Base-by-base conservation (phyloP, 768 basidiomycete genomes). In the Mycena floridula region DNA sequence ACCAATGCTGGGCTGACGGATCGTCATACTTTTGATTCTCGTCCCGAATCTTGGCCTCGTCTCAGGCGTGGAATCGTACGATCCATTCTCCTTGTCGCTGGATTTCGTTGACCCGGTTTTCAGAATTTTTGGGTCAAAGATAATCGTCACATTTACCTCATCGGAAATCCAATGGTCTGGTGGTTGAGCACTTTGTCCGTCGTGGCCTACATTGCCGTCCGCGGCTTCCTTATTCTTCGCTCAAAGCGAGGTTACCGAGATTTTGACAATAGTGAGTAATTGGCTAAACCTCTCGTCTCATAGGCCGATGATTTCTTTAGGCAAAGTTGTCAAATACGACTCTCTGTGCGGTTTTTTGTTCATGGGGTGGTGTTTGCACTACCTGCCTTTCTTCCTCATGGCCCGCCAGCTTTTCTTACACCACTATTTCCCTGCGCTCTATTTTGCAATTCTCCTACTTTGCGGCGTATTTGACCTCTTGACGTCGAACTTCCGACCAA, bases 341-440 rank as follows among this genome's bases (percentile, higher is more conserved):
- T 64, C 80, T 21, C 68, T 95, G 1, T 92, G 91, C 49, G 86
- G 85, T 0, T 96, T 97, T 79, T 78, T 97, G 46, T 85, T 91
- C 69, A 62, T 90, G 25, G 93, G 91, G 38, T 99, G 95, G 91
- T 69, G 71, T 21, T 59, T 99, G 25, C 96, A 98, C 68, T 98
- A 96, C 66, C 74, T 89, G 59, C 96, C 96, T 12, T 99, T 99
- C 79, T 98, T 82, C 79, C 70, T 98, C 52, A 98, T 98, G 95
- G 69, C 77, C 35, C 91, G 96, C 18, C 96, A 99, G 58, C 82
- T 98, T 37, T 99, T 99, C 77, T 66, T 99, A 20, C 95, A 98
- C 59, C 96, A 98, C 67, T 98, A 98, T 62, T 86, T 98, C 67
- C 96, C 95, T 0, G 92, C 94, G 0, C 71, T 99, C n/a, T 95